Evolutionary conservation across 169 alveolate genomes (phyloP).

Genomic region (Plasmodium relictum): DNA sequence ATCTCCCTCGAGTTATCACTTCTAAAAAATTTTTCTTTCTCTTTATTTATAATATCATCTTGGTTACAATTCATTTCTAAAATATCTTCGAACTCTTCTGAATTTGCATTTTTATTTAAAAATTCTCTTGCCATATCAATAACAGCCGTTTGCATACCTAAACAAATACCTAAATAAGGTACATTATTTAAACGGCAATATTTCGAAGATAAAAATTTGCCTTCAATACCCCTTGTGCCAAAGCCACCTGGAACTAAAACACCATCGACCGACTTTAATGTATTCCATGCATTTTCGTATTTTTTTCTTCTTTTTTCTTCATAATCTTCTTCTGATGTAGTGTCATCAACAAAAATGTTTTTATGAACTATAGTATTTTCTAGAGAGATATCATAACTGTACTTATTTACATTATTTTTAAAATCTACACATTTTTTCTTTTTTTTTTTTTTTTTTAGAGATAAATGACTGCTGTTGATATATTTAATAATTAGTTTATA

Average conservation of each 20-base stretch:
- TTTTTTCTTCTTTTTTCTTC: slow-evolving; percentile 62
- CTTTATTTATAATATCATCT: slow-evolving; percentile 74
- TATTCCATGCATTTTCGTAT: slow-evolving; percentile 84
- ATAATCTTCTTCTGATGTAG: slow-evolving; percentile 77
- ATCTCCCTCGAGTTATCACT: not conserved
- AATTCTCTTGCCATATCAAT: slow-evolving; percentile 88
- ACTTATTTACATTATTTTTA: slow-evolving; percentile 31
- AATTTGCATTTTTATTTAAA: slow-evolving; percentile 87
- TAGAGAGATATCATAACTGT: slow-evolving; percentile 11
- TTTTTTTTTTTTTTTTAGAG: slow-evolving; percentile 76
- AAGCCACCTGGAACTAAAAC: slow-evolving; percentile 97
- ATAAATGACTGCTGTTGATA: slow-evolving; percentile 87
- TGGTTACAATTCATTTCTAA: slow-evolving; percentile 39
- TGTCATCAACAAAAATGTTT: slow-evolving; percentile 56
- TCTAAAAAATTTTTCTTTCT: slow-evolving; percentile 22
- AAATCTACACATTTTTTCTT: slow-evolving; percentile 55
- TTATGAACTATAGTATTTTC: slow-evolving; percentile 16
- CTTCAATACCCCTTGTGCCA: slow-evolving; percentile 95
- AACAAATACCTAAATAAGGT: slow-evolving; percentile 95
- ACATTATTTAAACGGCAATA: slow-evolving; percentile 91
- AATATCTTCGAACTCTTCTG: slow-evolving; percentile 86
- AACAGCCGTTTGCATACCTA: slow-evolving; percentile 96
- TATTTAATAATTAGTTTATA: slow-evolving; percentile 82
- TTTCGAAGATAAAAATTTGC: slow-evolving; percentile 91
- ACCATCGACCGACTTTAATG: slow-evolving; percentile 88